These are phyloP conservation scores for Hymenoscyphus repandus DNA, from an alignment of 2,329 filamentous ascomycete species.

Conservation along the genomic window DNA sequence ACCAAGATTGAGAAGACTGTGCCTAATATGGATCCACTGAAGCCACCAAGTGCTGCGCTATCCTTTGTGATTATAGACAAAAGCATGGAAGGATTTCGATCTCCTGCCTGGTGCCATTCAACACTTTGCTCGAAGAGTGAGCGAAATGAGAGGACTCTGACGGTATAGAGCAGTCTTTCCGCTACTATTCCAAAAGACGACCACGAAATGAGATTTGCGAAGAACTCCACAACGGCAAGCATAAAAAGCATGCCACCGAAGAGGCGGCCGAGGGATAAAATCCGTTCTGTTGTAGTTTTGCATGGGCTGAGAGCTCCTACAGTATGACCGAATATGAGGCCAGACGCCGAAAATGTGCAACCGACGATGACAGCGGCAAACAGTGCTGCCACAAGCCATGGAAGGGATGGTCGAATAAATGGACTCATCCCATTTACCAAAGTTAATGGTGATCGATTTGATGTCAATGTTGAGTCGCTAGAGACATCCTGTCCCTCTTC, in stretches of 20 bases:
- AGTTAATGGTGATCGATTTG: background rate
- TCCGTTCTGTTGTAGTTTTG: constrained; percentile 15
- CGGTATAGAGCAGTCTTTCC: constrained; percentile 59
- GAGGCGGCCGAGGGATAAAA: constrained; percentile 30
- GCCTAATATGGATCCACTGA: constrained; percentile 66
- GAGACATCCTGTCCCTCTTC: background rate
- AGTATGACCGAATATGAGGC: constrained; percentile 50
- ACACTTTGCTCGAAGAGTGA: constrained; percentile 61
- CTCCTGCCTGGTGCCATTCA: constrained; percentile 66
- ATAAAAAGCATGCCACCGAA: constrained; percentile 42
- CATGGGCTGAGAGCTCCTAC: constrained; percentile 47
- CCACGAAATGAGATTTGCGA: constrained; percentile 56
- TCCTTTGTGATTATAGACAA: constrained; percentile 67
- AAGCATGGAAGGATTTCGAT: constrained; percentile 56
- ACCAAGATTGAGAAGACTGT: constrained; percentile 62
- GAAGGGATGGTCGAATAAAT: constrained; percentile 6
- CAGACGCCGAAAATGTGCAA: constrained; percentile 46
- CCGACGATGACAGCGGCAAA: constrained; percentile 50
- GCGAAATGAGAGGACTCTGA: constrained; percentile 47
- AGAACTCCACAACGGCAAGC: constrained; percentile 51
- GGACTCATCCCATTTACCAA: background rate
- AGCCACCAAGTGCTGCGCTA: constrained; percentile 58
- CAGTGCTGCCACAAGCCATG: constrained; percentile 32
- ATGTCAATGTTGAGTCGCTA: background rate
- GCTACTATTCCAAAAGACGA: constrained; percentile 50